These are phyloP conservation scores for Fusarium sp. DNA, from an alignment of 2,329 filamentous ascomycete genomes.

Conservation along the genomic window DNA sequence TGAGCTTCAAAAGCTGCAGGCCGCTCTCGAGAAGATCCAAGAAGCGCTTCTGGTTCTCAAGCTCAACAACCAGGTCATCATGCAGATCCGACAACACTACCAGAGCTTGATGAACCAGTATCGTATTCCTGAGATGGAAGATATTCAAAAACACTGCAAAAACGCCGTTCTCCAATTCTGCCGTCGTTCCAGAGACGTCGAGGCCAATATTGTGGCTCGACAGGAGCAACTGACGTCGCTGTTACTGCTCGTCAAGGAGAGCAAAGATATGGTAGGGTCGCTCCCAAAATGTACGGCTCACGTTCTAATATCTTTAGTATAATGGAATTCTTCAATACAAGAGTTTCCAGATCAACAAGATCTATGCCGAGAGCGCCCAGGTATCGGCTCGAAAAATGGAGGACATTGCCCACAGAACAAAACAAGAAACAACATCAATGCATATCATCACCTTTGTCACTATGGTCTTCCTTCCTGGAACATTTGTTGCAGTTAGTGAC, in stretches of 20 bases:
- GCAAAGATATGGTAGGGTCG: slow-evolving; percentile 22
- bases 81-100: slow-evolving; percentile 31
- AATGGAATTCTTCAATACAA: slow-evolving; percentile 32
- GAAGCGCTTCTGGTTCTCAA: slow-evolving; percentile 26
- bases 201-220: slow-evolving; percentile 20
- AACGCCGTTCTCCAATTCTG: background rate
- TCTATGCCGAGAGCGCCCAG: slow-evolving; percentile 32
- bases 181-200: background rate
- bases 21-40: slow-evolving; percentile 19
- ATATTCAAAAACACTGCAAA: background rate
- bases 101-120: slow-evolving; percentile 14
- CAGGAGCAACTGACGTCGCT: slow-evolving; percentile 21
- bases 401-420: slow-evolving; percentile 35
- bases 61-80: slow-evolving; percentile 30
- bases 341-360: slow-evolving; percentile 19
- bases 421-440: slow-evolving; percentile 37
- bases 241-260: slow-evolving; percentile 17
- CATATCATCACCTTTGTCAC: slow-evolving; percentile 37
- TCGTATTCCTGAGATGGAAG: background rate
- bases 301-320: slow-evolving; percentile 10
- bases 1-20: slow-evolving; percentile 20
- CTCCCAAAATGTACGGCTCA: background rate
- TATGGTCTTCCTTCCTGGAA: slow-evolving; percentile 31
- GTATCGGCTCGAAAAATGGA: slow-evolving; percentile 34
- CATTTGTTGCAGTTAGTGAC: slow-evolving; percentile 37